These are phyloP conservation scores for Chaetomiaceae sp. DNA, from an alignment of 2,329 filamentous ascomycete species.

Conservation along the genomic window DNA sequence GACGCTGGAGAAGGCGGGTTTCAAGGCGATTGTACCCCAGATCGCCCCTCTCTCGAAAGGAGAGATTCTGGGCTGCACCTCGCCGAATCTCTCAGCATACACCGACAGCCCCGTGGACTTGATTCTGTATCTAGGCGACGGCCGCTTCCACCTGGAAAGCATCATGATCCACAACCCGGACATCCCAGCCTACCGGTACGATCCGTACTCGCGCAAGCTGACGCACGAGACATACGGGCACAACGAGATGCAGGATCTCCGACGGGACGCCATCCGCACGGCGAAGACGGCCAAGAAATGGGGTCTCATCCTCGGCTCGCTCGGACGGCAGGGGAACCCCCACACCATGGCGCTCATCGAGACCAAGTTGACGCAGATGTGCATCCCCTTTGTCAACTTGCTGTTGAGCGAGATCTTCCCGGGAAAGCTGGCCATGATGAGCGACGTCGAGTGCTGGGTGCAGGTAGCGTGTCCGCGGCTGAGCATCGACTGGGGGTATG, in stretches of 20 bases:
- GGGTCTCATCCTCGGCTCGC: conserved; percentile 88
- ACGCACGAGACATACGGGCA: conserved; percentile 92
- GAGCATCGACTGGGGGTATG: conserved; percentile 99
- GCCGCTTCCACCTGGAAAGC: conserved; percentile 92
- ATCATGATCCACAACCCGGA: conserved; percentile 98
- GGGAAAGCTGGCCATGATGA: conserved; percentile 88
- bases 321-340: conserved; percentile 92
- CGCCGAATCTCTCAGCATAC: conserved; percentile 49
- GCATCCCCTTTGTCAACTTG: conserved; percentile 78
- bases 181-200: conserved; percentile 90
- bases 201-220: conserved; percentile 88
- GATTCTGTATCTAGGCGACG: conserved; percentile 86
- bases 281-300: conserved; percentile 80
- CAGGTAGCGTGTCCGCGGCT: conserved; percentile 95
- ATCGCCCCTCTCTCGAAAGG: conserved; percentile 90
- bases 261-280: conserved; percentile 68
- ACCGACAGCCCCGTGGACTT: conserved; percentile 55
- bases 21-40: conserved; percentile 81
- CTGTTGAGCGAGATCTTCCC: conserved; percentile 95
- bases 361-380: conserved; percentile 62
- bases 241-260: conserved; percentile 79
- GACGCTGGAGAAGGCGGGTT: conserved; percentile 76
- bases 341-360: conserved; percentile 88
- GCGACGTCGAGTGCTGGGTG: conserved; percentile 94
- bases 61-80: conserved; percentile 96